Evolutionary conservation across 345 rosid species (phyloP), one percentile per base, ranked within the genome.

Genomic region (Mercurialis annua): DNA sequence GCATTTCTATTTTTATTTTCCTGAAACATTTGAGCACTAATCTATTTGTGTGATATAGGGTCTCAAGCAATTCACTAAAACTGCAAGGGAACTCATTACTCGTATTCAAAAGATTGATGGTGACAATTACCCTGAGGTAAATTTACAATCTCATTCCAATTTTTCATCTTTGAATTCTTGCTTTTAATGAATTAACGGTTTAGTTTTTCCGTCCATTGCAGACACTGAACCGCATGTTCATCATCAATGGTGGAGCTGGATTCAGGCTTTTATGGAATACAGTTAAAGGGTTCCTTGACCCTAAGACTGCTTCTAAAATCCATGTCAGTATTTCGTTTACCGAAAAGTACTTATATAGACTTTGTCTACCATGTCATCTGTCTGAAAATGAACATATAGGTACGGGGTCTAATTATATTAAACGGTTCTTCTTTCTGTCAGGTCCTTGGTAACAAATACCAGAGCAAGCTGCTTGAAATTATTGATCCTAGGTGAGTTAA

Each of bases 161-260:
- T 38, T 17, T 5, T 50, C 26, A 21, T 20, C 54, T 50, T 48
- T 57, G 16, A 29, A 23, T 54, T 2, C 36, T 62, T 64, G 18
- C 63, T 36, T 9, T 16, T 2, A 12, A 57, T 38, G 44, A 44
- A 38, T 17, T 8, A 56, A 16, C 43, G 31, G 2, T 60, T 26
- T 20, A 36, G 36, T 3, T 68, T 48, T 17, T 0, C 24, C 43
- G 10, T 60, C 47, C 42, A 65, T 27, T 70, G 68, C 54, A 94
- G 99, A 91, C 97, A 29, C 65, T 94, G 60, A 85, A 89, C 78
- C 86, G 96, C 33, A 91, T 94, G 99, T 91, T 87, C 80, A 94
- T 94, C 81, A 89, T 91, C 65, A 91, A 94, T 82, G 97, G 95
- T 2, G 99, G 97, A 48, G 38, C 95, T 33, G 96, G 95, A 80